These are phyloP conservation scores for Pythium utonaiense DNA, from an alignment of 352 stramenopile genomes.

Conservation along the genomic window DNA sequence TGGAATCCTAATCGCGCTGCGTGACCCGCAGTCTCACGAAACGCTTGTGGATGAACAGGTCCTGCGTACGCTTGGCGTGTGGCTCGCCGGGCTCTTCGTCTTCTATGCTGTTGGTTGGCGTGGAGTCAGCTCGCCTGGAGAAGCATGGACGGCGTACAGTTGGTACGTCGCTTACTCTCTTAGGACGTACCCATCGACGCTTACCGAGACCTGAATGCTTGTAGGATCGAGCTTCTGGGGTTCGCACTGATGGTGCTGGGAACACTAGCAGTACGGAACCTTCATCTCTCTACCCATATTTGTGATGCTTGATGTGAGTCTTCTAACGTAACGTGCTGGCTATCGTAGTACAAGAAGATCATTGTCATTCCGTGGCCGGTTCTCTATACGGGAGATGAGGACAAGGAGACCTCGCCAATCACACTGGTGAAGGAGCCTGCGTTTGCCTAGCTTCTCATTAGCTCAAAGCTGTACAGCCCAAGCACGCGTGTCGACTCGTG, in stretches of 20 bases:
- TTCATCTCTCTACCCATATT: not conserved
- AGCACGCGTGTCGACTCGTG: too few species aligned
- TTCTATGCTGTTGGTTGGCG: conserved; percentile 74
- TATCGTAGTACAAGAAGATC: conserved; percentile 72
- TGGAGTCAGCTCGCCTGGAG: conserved; percentile 43
- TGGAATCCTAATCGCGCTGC: not conserved
- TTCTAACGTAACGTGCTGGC: not conserved
- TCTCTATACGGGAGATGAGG: conserved; percentile 40
- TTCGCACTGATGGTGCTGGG: conserved; percentile 78
- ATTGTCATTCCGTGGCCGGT: conserved; percentile 38
- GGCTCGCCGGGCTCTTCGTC: conserved; percentile 65
- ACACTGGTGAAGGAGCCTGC: not conserved
- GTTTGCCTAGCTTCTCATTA: not conserved
- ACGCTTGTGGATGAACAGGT: conserved; percentile 25
- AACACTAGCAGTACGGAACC: conserved; percentile 56
- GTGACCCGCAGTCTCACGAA: too few species aligned
- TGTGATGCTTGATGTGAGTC: not conserved
- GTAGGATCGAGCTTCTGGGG: conserved; percentile 57
- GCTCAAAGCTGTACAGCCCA: too few species aligned
- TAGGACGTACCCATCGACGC: not conserved
- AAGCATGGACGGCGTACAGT: conserved; percentile 67
- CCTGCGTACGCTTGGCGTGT: conserved; percentile 68
- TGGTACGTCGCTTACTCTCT: conserved; percentile 31
- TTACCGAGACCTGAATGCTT: not conserved
- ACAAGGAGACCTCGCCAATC: too few species aligned